Base-by-base conservation (phyloP, 176 grass and related monocot species). In the Aegilops umbellulata region DNA sequence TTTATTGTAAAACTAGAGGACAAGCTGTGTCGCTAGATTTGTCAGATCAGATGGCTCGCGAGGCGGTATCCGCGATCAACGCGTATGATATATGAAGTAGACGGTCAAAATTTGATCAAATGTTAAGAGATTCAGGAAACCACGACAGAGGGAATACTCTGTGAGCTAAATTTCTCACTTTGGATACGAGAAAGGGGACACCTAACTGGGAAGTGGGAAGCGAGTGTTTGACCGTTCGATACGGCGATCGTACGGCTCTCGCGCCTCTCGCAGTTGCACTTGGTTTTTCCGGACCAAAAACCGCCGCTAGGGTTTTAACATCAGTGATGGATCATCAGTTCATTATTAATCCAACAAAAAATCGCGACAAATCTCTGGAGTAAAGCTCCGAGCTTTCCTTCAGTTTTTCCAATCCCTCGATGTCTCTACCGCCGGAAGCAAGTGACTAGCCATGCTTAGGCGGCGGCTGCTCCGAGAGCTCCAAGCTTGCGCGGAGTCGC, bases 381-480 rank as follows among this genome's bases (percentile, higher is more conserved):
- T 80, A 65, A 80, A 44, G 58, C 35, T 41, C 57, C 14, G 36
- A 26, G 32, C 38, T 65, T 65, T 65, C 58, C 23, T 44, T 22
- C 31, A 36, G 36, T 41, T 44, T 36, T 10, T 80, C 4, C 36
- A 41, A 64, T 80, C 63, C 38, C n/a, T 65, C 26, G 22, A 65
- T 65, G 78, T 14, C 34, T 79, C 35, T 65, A 65, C 34, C 11
- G 42, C 20, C 60, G 35, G 55, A 62, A 79, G 76, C 32, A 39
- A 79, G 67, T 23, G 46, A 29, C 23, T 65, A 91, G 74, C 27
- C 24, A 91, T 88, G 89, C 79, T 85, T 34, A 68, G 29, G 20
- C 69, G 44, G 20, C 63, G 31, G 25, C 80, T 80, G 57, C 34
- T 74, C 20, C 85, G 14, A 9, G 41, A 58, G 63, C 31, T 89